Evolutionary conservation across 345 rosid genomes (phyloP).

Genomic region (Salix viminalis): DNA sequence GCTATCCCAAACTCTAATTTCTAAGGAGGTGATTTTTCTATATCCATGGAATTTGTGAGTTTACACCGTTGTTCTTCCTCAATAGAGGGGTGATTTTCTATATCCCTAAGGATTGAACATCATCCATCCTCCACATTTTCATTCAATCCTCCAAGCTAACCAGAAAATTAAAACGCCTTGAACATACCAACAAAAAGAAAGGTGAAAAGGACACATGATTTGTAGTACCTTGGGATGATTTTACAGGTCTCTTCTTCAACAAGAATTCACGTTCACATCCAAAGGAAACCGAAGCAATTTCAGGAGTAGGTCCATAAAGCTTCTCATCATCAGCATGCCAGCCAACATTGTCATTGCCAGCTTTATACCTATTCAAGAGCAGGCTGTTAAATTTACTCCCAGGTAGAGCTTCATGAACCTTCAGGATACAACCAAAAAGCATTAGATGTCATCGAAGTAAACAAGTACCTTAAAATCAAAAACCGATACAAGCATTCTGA

Average conservation of each 20-base stretch:
- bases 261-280: conserved; percentile 88
- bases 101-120: no score
- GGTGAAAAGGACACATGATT: background rate
- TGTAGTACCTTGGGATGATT: conserved; percentile 44
- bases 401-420: conserved; percentile 71
- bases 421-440: conserved; percentile 17
- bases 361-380: conserved; percentile 70
- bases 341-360: conserved; percentile 66
- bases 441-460: background rate
- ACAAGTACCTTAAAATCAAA: background rate
- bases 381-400: conserved; percentile 84
- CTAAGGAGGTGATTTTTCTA: no score
- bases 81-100: no score
- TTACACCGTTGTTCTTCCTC: no score
- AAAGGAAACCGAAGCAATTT: conserved; percentile 78
- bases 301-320: conserved; percentile 65
- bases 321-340: conserved; percentile 95
- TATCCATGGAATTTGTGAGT: no score
- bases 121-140: background rate
- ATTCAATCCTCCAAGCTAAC: background rate
- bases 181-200: background rate
- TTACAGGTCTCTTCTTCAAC: conserved; percentile 52
- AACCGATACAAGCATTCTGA: conserved; percentile 18
- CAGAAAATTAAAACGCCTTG: background rate
- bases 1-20: no score